Percentiles rank a stretch among this genome's conserved stretches.
Conservation (phyloP, 2,329 filamentous ascomycete genomes). For the Trichoderma polysporum region DNA sequence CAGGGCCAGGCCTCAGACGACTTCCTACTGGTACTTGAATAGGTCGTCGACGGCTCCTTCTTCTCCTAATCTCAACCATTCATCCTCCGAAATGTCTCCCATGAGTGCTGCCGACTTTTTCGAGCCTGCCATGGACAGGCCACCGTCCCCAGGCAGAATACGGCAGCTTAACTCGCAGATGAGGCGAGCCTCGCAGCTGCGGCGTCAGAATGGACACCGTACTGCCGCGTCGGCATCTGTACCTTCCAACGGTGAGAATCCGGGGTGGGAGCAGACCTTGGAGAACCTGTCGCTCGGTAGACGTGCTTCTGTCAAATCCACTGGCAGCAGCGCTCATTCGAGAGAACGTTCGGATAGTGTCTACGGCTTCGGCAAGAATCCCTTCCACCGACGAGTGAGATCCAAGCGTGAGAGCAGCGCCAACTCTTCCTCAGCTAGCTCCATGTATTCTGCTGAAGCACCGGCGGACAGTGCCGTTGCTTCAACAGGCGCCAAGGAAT, state of each 20-base stretch:
- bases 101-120: slow-evolving; percentile 42
- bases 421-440: slow-evolving; percentile 49
- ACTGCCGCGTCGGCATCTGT: slow-evolving; percentile 54
- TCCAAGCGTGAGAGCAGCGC: slow-evolving; percentile 53
- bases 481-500: slow-evolving; percentile 40
- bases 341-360: slow-evolving; percentile 59
- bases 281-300: slow-evolving; percentile 53
- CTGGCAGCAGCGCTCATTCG: slow-evolving; percentile 45
- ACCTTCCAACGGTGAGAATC: slow-evolving; percentile 45
- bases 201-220: slow-evolving; percentile 33
- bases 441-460: slow-evolving; percentile 48
- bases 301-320: slow-evolving; percentile 57
- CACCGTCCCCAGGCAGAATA: slow-evolving; percentile 60
- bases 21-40: slow-evolving; percentile 12
- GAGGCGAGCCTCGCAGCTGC: slow-evolving; percentile 50
- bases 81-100: slow-evolving; percentile 18
- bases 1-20: background rate
- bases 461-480: slow-evolving; percentile 34
- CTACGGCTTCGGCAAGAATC: slow-evolving; percentile 57
- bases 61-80: slow-evolving; percentile 11
- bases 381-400: slow-evolving; percentile 55
- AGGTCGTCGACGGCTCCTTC: slow-evolving; percentile 75
- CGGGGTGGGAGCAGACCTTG: slow-evolving; percentile 50
- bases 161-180: slow-evolving; percentile 60
- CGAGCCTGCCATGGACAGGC: slow-evolving; percentile 59